Conservation (phyloP, 176 grass and related monocot genomes). For the Oryza nivara region DNA sequence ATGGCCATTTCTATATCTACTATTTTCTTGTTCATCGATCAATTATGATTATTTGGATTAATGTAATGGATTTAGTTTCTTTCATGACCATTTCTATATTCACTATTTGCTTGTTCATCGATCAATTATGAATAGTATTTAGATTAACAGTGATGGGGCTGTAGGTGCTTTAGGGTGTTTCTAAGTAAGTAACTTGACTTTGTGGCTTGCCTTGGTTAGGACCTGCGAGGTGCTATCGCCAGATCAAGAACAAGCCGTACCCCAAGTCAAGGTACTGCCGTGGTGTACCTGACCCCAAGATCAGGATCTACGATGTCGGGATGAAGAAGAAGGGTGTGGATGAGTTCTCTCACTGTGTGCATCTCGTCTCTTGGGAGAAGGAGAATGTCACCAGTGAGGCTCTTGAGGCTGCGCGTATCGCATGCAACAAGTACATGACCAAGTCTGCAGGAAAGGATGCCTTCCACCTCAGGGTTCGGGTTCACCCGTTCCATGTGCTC, state of each 20-base stretch:
- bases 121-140: too few relatives aligned
- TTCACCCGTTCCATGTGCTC: slow-evolving; percentile 77
- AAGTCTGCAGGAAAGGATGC: slow-evolving; percentile 76
- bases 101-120: not conserved
- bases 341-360: slow-evolving; percentile 71
- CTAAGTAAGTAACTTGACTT: not conserved
- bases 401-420: slow-evolving; percentile 83
- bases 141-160: too few relatives aligned
- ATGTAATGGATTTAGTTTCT: not conserved
- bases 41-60: too few relatives aligned
- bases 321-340: slow-evolving; percentile 82
- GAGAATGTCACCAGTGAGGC: slow-evolving; percentile 85
- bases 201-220: slow-evolving; percentile 26
- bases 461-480: slow-evolving; percentile 75
- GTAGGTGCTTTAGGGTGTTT: not conserved
- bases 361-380: slow-evolving; percentile 81
- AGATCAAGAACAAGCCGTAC: slow-evolving; percentile 89
- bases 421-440: slow-evolving; percentile 88
- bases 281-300: slow-evolving; percentile 83
- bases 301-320: slow-evolving; percentile 82
- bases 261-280: slow-evolving; percentile 84
- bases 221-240: slow-evolving; percentile 76
- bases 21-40: not conserved
- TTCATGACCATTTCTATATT: too few relatives aligned
- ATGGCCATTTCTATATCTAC: too few relatives aligned